Evolutionary conservation across 192 early-diverging fungal genomes (phyloP).

Genomic region (Mortierella claussenii): DNA sequence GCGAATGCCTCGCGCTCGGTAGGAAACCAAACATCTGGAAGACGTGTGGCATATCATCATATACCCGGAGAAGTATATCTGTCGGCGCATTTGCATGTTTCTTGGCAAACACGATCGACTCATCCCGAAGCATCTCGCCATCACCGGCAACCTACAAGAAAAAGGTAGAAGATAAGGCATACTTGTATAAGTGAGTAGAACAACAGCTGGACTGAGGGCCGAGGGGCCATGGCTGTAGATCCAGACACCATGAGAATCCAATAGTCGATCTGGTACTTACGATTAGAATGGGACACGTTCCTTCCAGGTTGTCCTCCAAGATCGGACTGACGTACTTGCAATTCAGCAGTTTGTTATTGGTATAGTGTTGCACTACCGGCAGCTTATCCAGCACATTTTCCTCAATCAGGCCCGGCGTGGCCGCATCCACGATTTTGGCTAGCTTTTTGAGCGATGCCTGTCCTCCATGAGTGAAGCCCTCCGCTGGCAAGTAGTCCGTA

Average conservation of each 20-base stretch:
- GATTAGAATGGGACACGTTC: conserved; percentile 56
- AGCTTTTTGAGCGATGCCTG: conserved; percentile 38
- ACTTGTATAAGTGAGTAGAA: no score
- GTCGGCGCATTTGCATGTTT: conserved; percentile 35
- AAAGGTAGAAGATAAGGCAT: not conserved
- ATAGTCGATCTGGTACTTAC: conserved; percentile 29
- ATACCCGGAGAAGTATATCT: conserved; percentile 50
- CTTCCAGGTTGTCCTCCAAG: conserved; percentile 53
- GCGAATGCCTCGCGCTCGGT: conserved; percentile 40
- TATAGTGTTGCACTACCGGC: conserved; percentile 55
- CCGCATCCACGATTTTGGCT: conserved; percentile 17
- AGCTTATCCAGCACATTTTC: conserved; percentile 27
- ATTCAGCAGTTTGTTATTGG: conserved; percentile 51
- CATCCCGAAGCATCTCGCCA: conserved; percentile 60
- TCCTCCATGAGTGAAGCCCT: conserved; percentile 57
- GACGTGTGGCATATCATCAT: conserved; percentile 65
- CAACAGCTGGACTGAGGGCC: no score
- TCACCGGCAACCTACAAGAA: conserved; percentile 54
- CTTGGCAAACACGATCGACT: conserved; percentile 56
- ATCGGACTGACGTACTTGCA: conserved; percentile 61
- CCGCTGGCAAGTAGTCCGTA: conserved; percentile 60
- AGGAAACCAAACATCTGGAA: conserved; percentile 60
- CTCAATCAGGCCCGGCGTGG: not conserved
- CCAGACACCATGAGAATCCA: not conserved
- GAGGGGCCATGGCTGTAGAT: not conserved